These are phyloP conservation scores for Hypoxylon crocopeplum DNA, from an alignment of 495 filamentous ascomycete species.

Conservation along the genomic window DNA sequence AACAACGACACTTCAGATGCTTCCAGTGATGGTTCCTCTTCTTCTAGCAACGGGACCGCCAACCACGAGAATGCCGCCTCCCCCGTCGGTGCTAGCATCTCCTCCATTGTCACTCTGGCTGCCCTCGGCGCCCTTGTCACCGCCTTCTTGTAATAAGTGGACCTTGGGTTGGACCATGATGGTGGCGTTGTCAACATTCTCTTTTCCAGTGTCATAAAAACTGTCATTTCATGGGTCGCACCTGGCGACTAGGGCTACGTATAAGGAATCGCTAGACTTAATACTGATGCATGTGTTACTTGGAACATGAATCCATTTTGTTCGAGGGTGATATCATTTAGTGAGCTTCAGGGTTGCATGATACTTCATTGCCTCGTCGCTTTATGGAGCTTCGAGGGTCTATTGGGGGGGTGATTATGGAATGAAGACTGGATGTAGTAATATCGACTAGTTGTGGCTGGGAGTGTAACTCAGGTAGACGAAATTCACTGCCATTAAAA, in stretches of 20 bases:
- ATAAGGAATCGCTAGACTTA: conserved; percentile 45
- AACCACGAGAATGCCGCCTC: conserved; percentile 41
- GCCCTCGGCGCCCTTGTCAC: conserved; percentile 47
- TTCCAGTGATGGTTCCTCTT: conserved; percentile 34
- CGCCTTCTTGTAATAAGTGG: conserved; percentile 39
- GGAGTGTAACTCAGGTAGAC: too few species aligned
- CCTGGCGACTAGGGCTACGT: conserved; percentile 36
- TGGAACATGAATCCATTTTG: conserved; percentile 16
- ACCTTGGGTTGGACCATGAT: conserved; percentile 21
- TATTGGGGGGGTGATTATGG: too few species aligned
- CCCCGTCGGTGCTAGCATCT: conserved; percentile 42
- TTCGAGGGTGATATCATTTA: conserved; percentile 4
- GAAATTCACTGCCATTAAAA: too few species aligned
- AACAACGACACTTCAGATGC: conserved; percentile 48
- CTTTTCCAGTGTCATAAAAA: conserved; percentile 40
- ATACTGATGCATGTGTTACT: conserved; percentile 41
- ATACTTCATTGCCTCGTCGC: too few species aligned
- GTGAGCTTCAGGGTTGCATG: not conserved
- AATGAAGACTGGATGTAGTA: too few species aligned
- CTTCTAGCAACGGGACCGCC: conserved; percentile 12
- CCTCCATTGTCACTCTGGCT: conserved; percentile 47
- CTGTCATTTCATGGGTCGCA: conserved; percentile 35
- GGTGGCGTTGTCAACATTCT: conserved; percentile 33
- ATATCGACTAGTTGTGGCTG: too few species aligned
- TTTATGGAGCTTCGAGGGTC: too few species aligned